phyloP scores from a whole-genome alignment of 1,284 basidiomycete genomes.

The Cutaneotrichosporon cyanovorans region DNA sequence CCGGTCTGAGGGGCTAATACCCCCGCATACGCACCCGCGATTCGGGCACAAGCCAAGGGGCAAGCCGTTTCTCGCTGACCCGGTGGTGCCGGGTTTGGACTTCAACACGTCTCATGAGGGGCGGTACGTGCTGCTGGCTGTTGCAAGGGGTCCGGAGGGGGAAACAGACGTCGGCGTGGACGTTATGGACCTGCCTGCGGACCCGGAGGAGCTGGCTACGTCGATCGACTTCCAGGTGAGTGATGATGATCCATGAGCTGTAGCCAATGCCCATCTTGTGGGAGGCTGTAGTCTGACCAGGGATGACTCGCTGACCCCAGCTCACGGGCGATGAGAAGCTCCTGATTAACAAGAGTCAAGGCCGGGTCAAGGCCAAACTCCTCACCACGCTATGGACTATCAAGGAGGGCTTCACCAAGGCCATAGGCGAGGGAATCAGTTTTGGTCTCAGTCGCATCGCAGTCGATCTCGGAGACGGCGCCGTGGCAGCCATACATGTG shows the following conservation, averaged over 20 bases:
- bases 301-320: conserved; percentile 14
- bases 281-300: no score
- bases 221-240: conserved; percentile 15
- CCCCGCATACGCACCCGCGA: conserved; percentile 3
- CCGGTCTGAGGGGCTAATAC: conserved; percentile 13
- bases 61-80: conserved; percentile 31
- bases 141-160: conserved; percentile 4
- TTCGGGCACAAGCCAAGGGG: conserved; percentile 25
- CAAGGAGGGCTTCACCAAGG: conserved; percentile 41
- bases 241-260: conserved; percentile 12
- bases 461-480: conserved; percentile 20
- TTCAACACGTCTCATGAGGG: conserved; percentile 42
- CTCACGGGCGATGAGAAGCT: conserved; percentile 24
- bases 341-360: conserved; percentile 9
- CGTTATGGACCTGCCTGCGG: conserved; percentile 28
- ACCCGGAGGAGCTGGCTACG: conserved; percentile 18
- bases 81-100: conserved; percentile 21
- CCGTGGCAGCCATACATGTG: conserved; percentile 19
- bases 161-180: conserved; percentile 31
- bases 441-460: conserved; percentile 38
- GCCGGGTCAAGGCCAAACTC: conserved; percentile 14
- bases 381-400: conserved; percentile 36
- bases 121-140: conserved; percentile 26
- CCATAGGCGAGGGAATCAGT: conserved; percentile 35
- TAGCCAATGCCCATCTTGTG: no score